These are phyloP conservation scores for Sporobolomyces phaffii DNA, from an alignment of 768 basidiomycete genomes.

Conservation along the genomic window DNA sequence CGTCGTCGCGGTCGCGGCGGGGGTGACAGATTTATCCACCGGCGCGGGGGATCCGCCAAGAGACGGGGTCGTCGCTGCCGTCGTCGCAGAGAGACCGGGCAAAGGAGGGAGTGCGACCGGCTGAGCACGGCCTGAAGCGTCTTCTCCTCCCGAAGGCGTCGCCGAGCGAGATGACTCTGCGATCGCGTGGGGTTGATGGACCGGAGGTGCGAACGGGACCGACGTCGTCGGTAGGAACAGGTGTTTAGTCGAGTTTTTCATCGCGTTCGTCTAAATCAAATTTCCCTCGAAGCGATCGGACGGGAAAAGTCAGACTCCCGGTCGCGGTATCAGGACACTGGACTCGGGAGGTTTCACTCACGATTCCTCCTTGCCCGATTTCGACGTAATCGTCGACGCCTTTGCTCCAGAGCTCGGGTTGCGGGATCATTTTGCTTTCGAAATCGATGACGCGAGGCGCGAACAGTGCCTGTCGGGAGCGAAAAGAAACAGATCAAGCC, in stretches of 20 bases:
- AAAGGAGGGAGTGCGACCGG: not conserved
- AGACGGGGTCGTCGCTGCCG: too few relatives aligned
- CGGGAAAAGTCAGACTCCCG: too few relatives aligned
- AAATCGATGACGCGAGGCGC: conserved; percentile 90
- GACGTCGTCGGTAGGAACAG: conserved; percentile 50
- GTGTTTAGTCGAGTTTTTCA: conserved; percentile 84
- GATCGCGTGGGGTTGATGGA: not conserved
- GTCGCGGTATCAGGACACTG: conserved; percentile 36
- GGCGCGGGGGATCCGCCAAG: conserved; percentile 15
- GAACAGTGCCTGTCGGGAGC: conserved; percentile 65
- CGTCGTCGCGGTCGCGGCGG: not conserved
- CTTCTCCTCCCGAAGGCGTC: not conserved
- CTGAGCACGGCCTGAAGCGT: not conserved
- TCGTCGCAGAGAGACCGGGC: conserved; percentile 1
- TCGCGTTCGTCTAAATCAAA: conserved; percentile 86
- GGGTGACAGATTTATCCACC: conserved; percentile 15
- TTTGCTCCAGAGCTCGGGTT: conserved; percentile 53
- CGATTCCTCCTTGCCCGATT: conserved; percentile 50
- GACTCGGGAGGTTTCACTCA: conserved; percentile 43
- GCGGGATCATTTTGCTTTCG: conserved; percentile 58
- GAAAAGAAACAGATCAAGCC: too few relatives aligned
- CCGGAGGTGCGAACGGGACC: not conserved
- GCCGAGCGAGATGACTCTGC: not conserved
- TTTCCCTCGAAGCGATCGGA: too few relatives aligned
- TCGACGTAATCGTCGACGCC: conserved; percentile 65